Percentiles rank a stretch among this genome's conserved stretches.
Conservation (phyloP, 2,329 filamentous ascomycete species). For the Fusarium irregulare region DNA sequence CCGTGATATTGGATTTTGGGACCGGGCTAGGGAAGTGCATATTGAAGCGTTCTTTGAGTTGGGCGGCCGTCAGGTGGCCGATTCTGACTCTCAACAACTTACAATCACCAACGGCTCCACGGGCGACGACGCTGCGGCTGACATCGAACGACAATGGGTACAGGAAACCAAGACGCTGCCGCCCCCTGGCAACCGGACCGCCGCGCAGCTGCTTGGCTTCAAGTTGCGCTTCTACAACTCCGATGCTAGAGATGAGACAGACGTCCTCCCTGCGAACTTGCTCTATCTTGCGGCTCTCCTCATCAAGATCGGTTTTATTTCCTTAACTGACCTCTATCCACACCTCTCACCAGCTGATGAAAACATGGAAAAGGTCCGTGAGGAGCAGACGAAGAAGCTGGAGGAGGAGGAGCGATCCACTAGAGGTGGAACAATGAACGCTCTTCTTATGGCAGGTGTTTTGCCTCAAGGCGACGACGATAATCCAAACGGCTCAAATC, state of each 20-base stretch:
- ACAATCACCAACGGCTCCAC: constrained; percentile 53
- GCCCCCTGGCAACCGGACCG: constrained; percentile 87
- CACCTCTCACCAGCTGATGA: constrained; percentile 90
- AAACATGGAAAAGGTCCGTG: constrained; percentile 79
- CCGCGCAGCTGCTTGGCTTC: constrained; percentile 95
- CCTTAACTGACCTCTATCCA: constrained; percentile 87
- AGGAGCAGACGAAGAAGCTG: constrained; percentile 78
- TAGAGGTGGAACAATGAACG: constrained; percentile 80
- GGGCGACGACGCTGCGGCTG: constrained; percentile 61
- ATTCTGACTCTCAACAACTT: constrained; percentile 63
- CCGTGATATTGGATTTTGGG: constrained; percentile 85
- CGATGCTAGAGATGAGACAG: constrained; percentile 76
- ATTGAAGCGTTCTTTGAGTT: constrained; percentile 91
- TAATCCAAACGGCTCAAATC: constrained; percentile 60
- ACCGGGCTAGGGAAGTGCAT: constrained; percentile 78
- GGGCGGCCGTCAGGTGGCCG: constrained; percentile 75
- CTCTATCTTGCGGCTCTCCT: constrained; percentile 91
- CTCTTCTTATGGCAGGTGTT: constrained; percentile 86
- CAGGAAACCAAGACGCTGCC: constrained; percentile 82
- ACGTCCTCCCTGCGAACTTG: constrained; percentile 88
- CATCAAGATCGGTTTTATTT: constrained; percentile 98
- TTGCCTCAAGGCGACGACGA: constrained; percentile 78
- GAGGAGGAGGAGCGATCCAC: constrained; percentile 79
- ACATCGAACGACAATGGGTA: constrained; percentile 78
- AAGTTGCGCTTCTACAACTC: constrained; percentile 96